A percentile compares a stretch with the other conserved stretches of the same genome.
Conservation (phyloP, 2,329 filamentous ascomycete species). For the Spiromastix sp. region DNA sequence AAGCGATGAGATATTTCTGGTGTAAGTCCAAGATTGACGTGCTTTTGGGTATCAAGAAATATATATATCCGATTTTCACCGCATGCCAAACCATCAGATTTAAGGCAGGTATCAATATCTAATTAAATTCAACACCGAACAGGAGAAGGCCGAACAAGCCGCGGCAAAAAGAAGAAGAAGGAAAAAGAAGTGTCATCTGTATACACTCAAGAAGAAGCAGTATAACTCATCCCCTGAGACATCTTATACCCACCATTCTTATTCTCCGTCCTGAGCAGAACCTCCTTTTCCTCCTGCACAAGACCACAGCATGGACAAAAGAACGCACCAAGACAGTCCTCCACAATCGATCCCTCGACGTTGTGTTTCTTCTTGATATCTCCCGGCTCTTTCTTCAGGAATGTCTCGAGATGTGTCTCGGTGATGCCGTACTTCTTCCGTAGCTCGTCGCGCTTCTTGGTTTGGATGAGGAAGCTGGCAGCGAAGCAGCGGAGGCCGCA, state of each 20-base stretch:
- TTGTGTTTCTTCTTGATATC: slow-evolving; percentile 6
- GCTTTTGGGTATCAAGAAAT: too few relatives aligned
- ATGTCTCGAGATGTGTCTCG: slow-evolving; percentile 6
- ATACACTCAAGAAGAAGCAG: background rate
- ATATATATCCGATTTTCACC: too few relatives aligned
- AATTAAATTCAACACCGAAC: too few relatives aligned
- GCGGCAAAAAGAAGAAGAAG: too few relatives aligned
- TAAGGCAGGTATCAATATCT: too few relatives aligned
- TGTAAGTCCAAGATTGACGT: too few relatives aligned
- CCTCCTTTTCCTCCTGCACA: slow-evolving; percentile 7
- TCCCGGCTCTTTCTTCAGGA: slow-evolving; percentile 7
- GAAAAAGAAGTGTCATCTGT: too few relatives aligned
- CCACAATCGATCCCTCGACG: slow-evolving; percentile 3
- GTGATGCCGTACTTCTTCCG: slow-evolving; percentile 7
- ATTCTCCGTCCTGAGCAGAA: slow-evolving; percentile 1
- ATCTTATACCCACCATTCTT: slow-evolving; percentile 4
- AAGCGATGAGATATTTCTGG: too few relatives aligned
- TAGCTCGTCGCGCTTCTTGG: slow-evolving; percentile 6
- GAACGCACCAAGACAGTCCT: slow-evolving; percentile 5
- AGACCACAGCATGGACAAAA: slow-evolving; percentile 6
- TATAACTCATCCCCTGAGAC: slow-evolving; percentile 4
- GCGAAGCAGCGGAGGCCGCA: slow-evolving; percentile 7
- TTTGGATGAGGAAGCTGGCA: slow-evolving; percentile 2
- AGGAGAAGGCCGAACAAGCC: too few relatives aligned
- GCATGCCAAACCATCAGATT: too few relatives aligned